These are phyloP conservation scores for Neospora caninum DNA, from an alignment of 169 alveolate species.

Conservation along the genomic window DNA sequence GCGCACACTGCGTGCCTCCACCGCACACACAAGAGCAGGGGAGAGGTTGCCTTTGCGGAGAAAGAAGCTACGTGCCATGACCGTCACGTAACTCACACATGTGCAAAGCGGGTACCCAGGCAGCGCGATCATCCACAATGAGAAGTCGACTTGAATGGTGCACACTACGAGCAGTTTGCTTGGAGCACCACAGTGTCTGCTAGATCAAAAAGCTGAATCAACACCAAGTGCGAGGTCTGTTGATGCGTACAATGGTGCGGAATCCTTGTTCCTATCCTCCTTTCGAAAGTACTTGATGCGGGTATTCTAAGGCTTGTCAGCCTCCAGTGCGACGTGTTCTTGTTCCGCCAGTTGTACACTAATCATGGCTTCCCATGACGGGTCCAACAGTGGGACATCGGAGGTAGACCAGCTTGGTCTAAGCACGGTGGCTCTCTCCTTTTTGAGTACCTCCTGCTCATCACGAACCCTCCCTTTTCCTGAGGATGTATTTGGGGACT, in stretches of 20 bases:
- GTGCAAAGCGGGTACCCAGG: too few species aligned
- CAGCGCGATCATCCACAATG: not conserved
- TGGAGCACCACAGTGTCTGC: not conserved
- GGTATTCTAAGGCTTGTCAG: not conserved
- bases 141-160: not conserved
- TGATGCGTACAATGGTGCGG: not conserved
- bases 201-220: not conserved
- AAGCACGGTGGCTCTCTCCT: not conserved
- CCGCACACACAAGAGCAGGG: too few species aligned
- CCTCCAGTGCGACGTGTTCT: not conserved
- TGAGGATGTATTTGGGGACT: not conserved
- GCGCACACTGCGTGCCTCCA: too few species aligned
- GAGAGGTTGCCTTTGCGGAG: too few species aligned
- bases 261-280: not conserved
- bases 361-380: not conserved
- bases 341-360: not conserved
- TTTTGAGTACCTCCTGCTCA: not conserved
- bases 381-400: slow-evolving; percentile 2
- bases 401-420: not conserved
- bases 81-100: too few species aligned
- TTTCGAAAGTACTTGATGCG: not conserved
- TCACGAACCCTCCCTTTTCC: not conserved
- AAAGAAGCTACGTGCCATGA: too few species aligned
- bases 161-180: not conserved
- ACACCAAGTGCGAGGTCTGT: not conserved